Evolutionary conservation across 2,329 filamentous ascomycete genomes (phyloP), one percentile per base, ranked within the genome.

Genomic region (Xylariaceae sp.): DNA sequence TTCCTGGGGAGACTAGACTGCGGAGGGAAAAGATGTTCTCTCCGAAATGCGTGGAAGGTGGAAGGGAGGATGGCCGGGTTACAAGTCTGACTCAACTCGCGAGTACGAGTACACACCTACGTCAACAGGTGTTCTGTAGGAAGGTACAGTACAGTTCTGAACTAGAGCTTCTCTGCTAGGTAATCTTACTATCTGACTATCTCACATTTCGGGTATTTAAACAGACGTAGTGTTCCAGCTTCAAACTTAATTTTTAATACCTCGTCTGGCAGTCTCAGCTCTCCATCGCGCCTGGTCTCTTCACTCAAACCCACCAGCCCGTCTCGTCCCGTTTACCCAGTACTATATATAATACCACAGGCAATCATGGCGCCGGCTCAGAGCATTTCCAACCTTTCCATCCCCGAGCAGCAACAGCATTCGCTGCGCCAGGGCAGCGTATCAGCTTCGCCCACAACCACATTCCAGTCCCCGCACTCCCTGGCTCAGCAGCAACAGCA

Each of bases 381-480:
- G 69, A 78, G 83, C 63, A 85, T 85, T 63, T 74, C 72, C 52
- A 73, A 70, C 60, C 66, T 73, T 58, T 45, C 42, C n/a, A 45
- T n/a, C n/a, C 42, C 42, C 13, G 68, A 73, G 8, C 52, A 58
- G 60, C 58, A 60, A 72, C 75, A 66, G 64, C 73, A 78, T 68
- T 83, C 83, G 15, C 52, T 56, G 23, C 81, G 85, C 71, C 86
- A 80, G 72, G 77, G 87, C 71, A 85, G 83, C 71, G 77, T 92
- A 63, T 92, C 89, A 37, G 86, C 84, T 52, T 94, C 91, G 56
- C 92, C 93, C 34, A 82, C 80, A 51, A 80, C 88, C 51, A 85
- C 85, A 55, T 92, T 94, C 74, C 82, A 89, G 71, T 92, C 89
- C 65, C 87, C 87, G 39, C 78, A 85, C 42, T 82, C 86, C 76